These are phyloP conservation scores for Schizophyllum amplum DNA, from an alignment of 1,284 basidiomycete genomes.

Conservation along the genomic window DNA sequence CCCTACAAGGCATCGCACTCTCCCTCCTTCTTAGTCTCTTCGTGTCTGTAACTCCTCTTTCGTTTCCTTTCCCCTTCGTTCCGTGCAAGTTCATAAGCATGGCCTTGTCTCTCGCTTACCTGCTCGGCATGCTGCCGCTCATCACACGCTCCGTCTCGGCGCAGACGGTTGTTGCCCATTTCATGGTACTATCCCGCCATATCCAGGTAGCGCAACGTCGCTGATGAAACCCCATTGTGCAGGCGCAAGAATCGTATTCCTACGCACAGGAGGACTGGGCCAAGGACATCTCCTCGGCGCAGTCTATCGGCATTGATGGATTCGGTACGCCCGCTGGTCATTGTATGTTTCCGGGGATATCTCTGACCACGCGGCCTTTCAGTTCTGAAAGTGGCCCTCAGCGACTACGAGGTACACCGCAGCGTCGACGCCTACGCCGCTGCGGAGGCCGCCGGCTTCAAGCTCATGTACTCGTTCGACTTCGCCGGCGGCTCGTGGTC, in stretches of 20 bases:
- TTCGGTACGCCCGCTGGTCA: conserved; percentile 14
- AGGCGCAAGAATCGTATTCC: conserved; percentile 19
- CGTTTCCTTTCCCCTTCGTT: not conserved
- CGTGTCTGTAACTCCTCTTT: not conserved
- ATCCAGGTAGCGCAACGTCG: not conserved
- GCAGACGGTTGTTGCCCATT: conserved; percentile 10
- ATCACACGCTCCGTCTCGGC: not conserved
- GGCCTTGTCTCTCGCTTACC: not conserved
- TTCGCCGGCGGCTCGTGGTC: conserved; percentile 19
- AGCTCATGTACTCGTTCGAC: conserved; percentile 27
- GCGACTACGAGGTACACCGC: conserved; percentile 20
- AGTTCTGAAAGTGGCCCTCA: conserved; percentile 13
- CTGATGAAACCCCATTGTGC: not conserved
- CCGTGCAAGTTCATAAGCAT: not conserved
- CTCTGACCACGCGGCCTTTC: not conserved
- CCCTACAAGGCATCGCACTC: not conserved
- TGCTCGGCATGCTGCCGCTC: not conserved
- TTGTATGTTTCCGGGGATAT: not conserved
- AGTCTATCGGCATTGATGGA: conserved; percentile 21
- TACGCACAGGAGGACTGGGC: conserved; percentile 19
- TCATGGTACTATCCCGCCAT: conserved; percentile 1
- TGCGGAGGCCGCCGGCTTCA: conserved; percentile 21
- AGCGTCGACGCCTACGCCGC: conserved; percentile 22
- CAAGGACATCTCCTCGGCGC: conserved; percentile 20
- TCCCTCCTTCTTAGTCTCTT: not conserved